Base-by-base conservation (phyloP, 23 red algal species). In the Gracilaria vermiculophylla region DNA sequence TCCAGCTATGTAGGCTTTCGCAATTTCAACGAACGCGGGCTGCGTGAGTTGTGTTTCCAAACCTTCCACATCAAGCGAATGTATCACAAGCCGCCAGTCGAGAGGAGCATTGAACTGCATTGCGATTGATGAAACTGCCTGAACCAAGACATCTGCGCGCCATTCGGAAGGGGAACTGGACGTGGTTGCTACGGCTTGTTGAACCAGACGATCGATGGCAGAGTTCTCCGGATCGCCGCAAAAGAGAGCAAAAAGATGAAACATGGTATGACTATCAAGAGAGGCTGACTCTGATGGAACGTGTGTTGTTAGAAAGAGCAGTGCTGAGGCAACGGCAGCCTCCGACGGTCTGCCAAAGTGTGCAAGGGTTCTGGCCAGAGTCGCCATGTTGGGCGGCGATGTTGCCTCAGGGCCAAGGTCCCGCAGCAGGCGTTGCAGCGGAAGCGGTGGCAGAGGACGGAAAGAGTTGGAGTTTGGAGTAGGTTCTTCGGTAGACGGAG, bases 71-170 rank as follows among this genome's bases (percentile, higher is more conserved):
- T 94, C 91, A 39, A 94, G 43, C 0, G 61, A 67, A 42, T 61
- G 62, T 87, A 87, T 87, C 6, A 94, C 76, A 15, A 66, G 53
- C 16, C 76, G 55, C 91, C 91, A 94, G 53, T 94, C 91, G 3
- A 86, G 69, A 57, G 89, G 78, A 25, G 77, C 40, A 50, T 83
- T 62, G 66, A 53, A 85, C 34, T 76, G 43, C 44, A 53, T 47
- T 10, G 69, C 56, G 53, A 80, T 58, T 1, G 69, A 65, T 28
- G 69, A 64, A 12, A 94, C 80, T 34, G 81, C 91, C 20, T 77
- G 47, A 53, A 94, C 91, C 51, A 94, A 94, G 10, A 81, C 76
- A 72, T 94, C 91, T 32, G 75, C 47, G 15, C 77, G 71, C 91
- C 91, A 94, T 40, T 94, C 91, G 51, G 66, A 31, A 36, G 72